Evolutionary conservation across 805 yeast genomes (phyloP), one percentile per base, ranked within the genome.

Genomic region (Candida anglica): DNA sequence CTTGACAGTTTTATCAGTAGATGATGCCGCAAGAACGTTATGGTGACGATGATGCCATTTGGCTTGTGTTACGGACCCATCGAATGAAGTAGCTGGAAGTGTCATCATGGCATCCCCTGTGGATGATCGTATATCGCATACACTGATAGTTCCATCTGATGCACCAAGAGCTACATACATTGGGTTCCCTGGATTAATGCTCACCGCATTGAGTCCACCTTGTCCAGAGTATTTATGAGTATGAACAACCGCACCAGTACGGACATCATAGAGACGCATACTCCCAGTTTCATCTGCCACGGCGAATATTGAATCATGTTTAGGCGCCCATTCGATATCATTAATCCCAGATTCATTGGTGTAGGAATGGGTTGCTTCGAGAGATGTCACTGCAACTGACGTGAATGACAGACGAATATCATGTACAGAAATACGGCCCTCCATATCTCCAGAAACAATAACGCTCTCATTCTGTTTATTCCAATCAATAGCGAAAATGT

Each of bases 81-180:
- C 39, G 37, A 86, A 71, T 14, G 30, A 24, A 15, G 65, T 44
- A 3, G 24, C 17, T 22, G 21, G 26, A 5, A 40, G 34, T 22
- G 42, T 40, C 13, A 36, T 37, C 11, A 32, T 23, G 3, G 16
- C 25, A 4, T 27, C 32, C 20, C 42, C 24, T 9, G 43, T 43
- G n/a, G n/a, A n/a, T n/a, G n/a, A n/a, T 48, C 96, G 66, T 2
- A 82, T 43, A 52, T 89, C 98, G 79, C 85, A 79, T 5, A 83
- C 42, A 25, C 61, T 60, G 4, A 86, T 50, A 0, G 16, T 29
- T 2, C 95, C 95, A 6, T 50, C 44, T 4, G 73, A 66, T 39
- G 79, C 80, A 8, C 89, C 96, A 0, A 86, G 66, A 1, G 83
- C 84, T n/a, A 84, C 43, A 17, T 78, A 63, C 39, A 70, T 69